A percentile compares a stretch with the other conserved stretches of the same genome.
Conservation (phyloP, 306 rosid species). For the Cucurbita ficifolia region DNA sequence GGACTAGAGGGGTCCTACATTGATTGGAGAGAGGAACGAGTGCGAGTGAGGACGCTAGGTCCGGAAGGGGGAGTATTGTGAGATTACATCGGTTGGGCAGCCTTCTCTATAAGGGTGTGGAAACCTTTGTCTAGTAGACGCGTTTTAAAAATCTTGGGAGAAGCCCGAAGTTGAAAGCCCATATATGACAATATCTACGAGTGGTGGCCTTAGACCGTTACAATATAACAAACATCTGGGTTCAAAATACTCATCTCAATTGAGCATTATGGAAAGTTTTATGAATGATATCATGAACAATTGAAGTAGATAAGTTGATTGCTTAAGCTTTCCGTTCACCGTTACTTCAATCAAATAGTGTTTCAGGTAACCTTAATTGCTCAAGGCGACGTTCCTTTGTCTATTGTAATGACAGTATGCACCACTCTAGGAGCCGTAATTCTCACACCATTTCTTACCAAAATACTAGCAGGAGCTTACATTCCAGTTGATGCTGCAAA, state of each 20-base stretch:
- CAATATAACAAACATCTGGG: background rate
- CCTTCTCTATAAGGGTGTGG: too few species aligned
- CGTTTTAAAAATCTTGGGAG: too few species aligned
- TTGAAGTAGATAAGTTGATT: background rate
- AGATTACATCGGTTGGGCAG: too few species aligned
- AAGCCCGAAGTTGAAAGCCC: too few species aligned
- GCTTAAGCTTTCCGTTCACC: background rate
- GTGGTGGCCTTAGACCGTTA: too few species aligned
- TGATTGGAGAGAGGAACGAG: too few species aligned
- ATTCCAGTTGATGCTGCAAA: slow-evolving; percentile 23
- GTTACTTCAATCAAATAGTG: slow-evolving; percentile 7
- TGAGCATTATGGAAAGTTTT: background rate
- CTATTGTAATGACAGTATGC: slow-evolving; percentile 33
- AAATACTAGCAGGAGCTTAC: slow-evolving; percentile 22
- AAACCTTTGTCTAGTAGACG: too few species aligned
- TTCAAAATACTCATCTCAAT: background rate
- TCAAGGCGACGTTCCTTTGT: slow-evolving; percentile 34
- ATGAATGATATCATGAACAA: background rate
- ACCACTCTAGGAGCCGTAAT: slow-evolving; percentile 30
- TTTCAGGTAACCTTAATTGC: slow-evolving; percentile 40
- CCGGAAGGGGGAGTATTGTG: too few species aligned
- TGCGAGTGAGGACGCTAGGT: too few species aligned
- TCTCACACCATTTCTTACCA: slow-evolving; percentile 28
- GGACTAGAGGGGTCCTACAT: too few species aligned
- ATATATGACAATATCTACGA: too few species aligned